A percentile compares a stretch with the other conserved stretches of the same genome.
phyloP scores from a whole-genome alignment of 1,284 basidiomycete genomes.

The Trichosporon faecale region DNA sequence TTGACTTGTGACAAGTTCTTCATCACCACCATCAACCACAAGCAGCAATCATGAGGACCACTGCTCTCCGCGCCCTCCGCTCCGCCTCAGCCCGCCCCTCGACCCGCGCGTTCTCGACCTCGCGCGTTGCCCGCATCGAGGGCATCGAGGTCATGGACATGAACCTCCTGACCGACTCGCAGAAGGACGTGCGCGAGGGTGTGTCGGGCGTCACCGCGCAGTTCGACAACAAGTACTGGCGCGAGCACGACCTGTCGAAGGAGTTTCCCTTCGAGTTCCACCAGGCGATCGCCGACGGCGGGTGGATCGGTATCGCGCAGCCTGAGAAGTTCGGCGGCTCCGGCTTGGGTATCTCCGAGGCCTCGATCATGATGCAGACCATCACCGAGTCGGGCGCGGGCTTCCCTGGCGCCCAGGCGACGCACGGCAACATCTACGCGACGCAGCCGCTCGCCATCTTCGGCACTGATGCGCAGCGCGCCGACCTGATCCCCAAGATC shows the following conservation, averaged over 20 bases:
- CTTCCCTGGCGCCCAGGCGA: constrained; percentile 24
- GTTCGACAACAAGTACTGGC: constrained; percentile 25
- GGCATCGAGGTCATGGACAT: constrained; percentile 22
- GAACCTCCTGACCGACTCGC: constrained; percentile 24
- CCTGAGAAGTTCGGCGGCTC: constrained; percentile 23
- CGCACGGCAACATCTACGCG: constrained; percentile 25
- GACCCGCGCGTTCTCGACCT: constrained; percentile 14
- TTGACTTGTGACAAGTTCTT: neutral
- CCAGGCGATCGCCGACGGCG: constrained; percentile 25
- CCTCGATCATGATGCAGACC: constrained; percentile 26
- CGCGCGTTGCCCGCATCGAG: constrained; percentile 8
- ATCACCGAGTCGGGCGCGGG: constrained; percentile 25
- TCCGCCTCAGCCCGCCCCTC: neutral
- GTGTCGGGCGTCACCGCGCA: constrained; percentile 13
- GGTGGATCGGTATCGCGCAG: constrained; percentile 23
- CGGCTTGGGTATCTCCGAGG: constrained; percentile 22
- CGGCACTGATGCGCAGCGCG: constrained; percentile 24
- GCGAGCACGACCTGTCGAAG: constrained; percentile 20
- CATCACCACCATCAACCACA: neutral
- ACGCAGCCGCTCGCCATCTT: constrained; percentile 25
- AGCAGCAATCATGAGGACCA: neutral
- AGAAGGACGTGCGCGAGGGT: constrained; percentile 20
- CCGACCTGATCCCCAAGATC: constrained; percentile 24
- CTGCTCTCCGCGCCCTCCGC: constrained; percentile 3
- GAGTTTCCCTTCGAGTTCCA: constrained; percentile 25